These are phyloP conservation scores for Rubroboletus satanas DNA, from an alignment of 768 basidiomycete genomes.

Conservation along the genomic window DNA sequence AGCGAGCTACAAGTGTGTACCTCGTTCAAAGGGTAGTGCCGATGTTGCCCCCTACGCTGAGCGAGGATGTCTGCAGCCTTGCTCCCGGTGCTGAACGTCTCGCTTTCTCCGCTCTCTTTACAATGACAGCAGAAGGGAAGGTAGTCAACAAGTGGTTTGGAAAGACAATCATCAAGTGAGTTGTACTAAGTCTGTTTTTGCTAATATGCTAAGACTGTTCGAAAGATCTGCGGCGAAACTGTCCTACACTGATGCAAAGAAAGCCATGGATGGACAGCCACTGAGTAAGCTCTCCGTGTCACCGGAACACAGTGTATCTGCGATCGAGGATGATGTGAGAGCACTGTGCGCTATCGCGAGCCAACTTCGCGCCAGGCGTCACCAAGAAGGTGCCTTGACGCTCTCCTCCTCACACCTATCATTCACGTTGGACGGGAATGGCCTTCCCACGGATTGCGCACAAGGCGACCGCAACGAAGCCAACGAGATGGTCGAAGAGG, in stretches of 20 bases:
- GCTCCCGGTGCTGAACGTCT: conserved; percentile 85
- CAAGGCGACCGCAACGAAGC: conserved; percentile 66
- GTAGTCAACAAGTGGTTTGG: conserved; percentile 90
- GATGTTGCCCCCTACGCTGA: conserved; percentile 93
- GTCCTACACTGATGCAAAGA: conserved; percentile 77
- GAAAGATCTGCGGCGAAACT: conserved; percentile 81
- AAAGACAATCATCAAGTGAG: conserved; percentile 85
- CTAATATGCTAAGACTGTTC: conserved; percentile 1
- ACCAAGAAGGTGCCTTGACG: conserved; percentile 75
- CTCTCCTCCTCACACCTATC: conserved; percentile 65
- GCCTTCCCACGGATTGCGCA: conserved; percentile 75
- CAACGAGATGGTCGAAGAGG: conserved; percentile 86
- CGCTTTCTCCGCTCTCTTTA: conserved; percentile 87
- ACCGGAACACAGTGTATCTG: conserved; percentile 55
- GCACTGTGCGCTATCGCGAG: conserved; percentile 63
- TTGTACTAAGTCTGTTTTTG: conserved; percentile 1
- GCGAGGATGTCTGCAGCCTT: conserved; percentile 91
- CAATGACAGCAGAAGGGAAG: conserved; percentile 75
- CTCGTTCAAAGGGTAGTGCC: conserved; percentile 94
- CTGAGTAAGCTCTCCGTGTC: conserved; percentile 50
- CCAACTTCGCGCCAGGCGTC: conserved; percentile 67
- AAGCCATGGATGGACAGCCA: conserved; percentile 69
- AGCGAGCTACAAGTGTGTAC: conserved; percentile 95
- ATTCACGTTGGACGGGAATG: conserved; percentile 77
- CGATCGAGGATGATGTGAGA: conserved; percentile 74